Base-by-base conservation (phyloP, 1,284 basidiomycete genomes). In the Leccinum variabile region DNA sequence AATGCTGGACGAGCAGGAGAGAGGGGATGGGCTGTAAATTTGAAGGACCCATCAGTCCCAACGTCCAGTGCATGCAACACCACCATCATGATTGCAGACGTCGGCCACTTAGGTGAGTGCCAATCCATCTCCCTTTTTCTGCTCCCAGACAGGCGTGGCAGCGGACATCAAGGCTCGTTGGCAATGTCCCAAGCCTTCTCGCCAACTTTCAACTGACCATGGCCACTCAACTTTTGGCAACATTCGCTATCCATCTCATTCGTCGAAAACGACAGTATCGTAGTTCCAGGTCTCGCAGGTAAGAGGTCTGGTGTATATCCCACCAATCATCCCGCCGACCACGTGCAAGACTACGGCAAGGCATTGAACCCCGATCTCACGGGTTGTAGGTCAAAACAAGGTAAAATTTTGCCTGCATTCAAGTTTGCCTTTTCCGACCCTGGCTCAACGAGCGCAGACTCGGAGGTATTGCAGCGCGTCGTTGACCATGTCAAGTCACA, bases 201-300 rank as follows among this genome's bases (percentile, higher is more conserved):
- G 14, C 54, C 22, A 46, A 30, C 61, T 18, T 65, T 16, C 65
- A 67, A 4, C 41, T 74, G 25, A 18, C 64, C 73, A 28, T 76
- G 73, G 73, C 63, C 59, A 49, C 60, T 66, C 54, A 63, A 65
- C 60, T 60, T 65, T 54, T 60, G 66, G 54, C 66, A 50, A 9
- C 56, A 66, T 28, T 64, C 70, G 3, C 75, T 84, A 4, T 75
- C 70, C 41, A 69, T 88, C 16, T 75, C 79, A 14, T 75, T 81
- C 58, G 66, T 87, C 1, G 72, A 79, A 16, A 67, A 77, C 10
- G 75, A 78, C 14, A 80, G 81, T 37, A 82, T 87, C 59, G 73
- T 92, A 14, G 82, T 91, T 10, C 90, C 90, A 0, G 90, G 90
- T 35, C 79, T 92, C 14, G 77, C 88, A 72, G 90, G 90, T 88